A percentile compares a stretch with the other conserved stretches of the same genome.
phyloP scores from a whole-genome alignment of 164 flowering plant species.

The Magnolia kwangsiensis region DNA sequence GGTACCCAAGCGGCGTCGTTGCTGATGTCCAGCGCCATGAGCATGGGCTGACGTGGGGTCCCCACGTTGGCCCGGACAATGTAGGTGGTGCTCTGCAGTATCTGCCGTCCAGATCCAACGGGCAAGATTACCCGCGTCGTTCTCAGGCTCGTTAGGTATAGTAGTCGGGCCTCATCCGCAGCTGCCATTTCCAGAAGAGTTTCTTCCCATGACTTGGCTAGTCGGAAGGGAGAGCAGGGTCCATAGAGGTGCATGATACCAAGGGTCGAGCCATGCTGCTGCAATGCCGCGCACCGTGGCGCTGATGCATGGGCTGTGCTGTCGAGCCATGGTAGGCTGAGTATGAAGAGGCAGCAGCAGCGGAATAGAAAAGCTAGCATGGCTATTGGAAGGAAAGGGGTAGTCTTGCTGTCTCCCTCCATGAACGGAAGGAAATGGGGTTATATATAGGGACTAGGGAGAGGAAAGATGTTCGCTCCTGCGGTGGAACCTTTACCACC shows the following conservation, averaged over 20 bases:
- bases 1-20: slow-evolving; percentile 91
- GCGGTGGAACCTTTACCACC: no score
- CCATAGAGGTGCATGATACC: background rate
- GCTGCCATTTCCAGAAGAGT: slow-evolving; percentile 34
- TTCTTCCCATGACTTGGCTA: slow-evolving; percentile 42
- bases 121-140: slow-evolving; percentile 54
- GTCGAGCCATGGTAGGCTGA: background rate
- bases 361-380: background rate
- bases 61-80: slow-evolving; percentile 66
- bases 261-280: background rate
- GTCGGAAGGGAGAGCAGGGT: slow-evolving; percentile 30
- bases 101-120: slow-evolving; percentile 65
- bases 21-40: slow-evolving; percentile 83
- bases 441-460: no score
- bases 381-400: background rate
- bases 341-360: background rate
- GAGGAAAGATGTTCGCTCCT: no score
- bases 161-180: slow-evolving; percentile 37
- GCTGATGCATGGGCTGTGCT: background rate
- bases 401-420: background rate
- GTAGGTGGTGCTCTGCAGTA: slow-evolving; percentile 68
- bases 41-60: slow-evolving; percentile 68
- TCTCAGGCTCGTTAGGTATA: slow-evolving; percentile 37
- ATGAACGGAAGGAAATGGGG: no score
- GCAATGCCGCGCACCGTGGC: background rate